A percentile compares a stretch with the other conserved stretches of the same genome.
phyloP scores from a whole-genome alignment of 192 early-diverging fungal genomes.

The Rhizophlyctis rosea region DNA sequence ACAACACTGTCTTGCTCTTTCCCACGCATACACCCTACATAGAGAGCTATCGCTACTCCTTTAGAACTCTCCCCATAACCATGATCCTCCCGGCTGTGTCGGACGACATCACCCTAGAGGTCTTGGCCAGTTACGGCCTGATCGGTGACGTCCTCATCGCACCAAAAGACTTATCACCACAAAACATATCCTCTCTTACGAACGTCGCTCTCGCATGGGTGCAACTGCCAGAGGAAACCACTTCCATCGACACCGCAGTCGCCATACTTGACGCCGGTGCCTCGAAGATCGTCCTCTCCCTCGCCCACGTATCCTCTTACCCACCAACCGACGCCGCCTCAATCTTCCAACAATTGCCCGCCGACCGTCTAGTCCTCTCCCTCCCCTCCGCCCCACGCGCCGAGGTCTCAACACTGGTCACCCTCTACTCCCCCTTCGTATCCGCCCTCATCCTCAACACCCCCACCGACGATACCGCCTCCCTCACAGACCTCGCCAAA shows the following conservation, averaged over 20 bases:
- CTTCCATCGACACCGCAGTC: constrained; percentile 3
- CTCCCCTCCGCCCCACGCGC: background rate
- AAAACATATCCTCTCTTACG: constrained; percentile 1
- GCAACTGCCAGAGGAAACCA: background rate
- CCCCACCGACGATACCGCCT: background rate
- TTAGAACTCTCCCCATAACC: too few relatives aligned
- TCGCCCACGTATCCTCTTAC: background rate
- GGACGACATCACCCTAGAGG: background rate
- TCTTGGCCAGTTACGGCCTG: constrained; percentile 4
- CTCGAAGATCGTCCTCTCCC: constrained; percentile 21
- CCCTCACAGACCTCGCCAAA: background rate
- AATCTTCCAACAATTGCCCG: constrained; percentile 3
- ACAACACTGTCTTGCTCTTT: too few relatives aligned
- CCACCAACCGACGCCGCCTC: background rate
- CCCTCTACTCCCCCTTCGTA: background rate
- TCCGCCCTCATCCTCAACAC: background rate
- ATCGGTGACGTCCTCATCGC: constrained; percentile 19
- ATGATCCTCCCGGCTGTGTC: constrained; percentile 21
- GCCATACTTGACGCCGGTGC: constrained; percentile 26
- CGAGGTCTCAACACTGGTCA: background rate
- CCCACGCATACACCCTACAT: too few relatives aligned
- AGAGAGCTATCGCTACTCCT: too few relatives aligned
- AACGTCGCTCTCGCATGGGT: constrained; percentile 2
- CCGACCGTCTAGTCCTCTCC: constrained; percentile 18
- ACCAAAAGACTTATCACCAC: too few relatives aligned